Evolutionary conservation across 2,329 filamentous ascomycete species (phyloP), one percentile per base, ranked within the genome.

Genomic region (Periglandula ipomoeae): DNA sequence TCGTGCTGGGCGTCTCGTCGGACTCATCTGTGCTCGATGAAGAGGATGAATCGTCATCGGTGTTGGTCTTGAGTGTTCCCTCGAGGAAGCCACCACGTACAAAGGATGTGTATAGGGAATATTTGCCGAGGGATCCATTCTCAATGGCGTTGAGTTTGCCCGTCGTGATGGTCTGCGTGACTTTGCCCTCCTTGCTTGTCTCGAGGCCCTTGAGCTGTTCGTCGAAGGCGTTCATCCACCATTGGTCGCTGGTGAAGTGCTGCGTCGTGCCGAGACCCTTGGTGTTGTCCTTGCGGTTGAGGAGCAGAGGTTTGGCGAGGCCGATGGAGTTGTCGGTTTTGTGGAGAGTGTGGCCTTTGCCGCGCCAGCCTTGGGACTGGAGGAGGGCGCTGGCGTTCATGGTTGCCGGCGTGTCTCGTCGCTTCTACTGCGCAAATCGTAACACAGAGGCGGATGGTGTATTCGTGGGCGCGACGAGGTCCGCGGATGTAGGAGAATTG

Each of bases 141-240:
- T 76, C 74, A 49, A 83, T 72, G 54, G 74, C 73, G 57, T 81
- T 75, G 46, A 82, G 68, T 52, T 74, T 71, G 52, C 77, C 71
- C 50, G 73, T 70, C 27, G 68, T 70, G 53, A 79, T 64, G 51
- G 78, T 76, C 72, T 84, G 69, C 56, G 77, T 67, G 49, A 81
- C 70, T 56, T 72, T 69, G 47, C 80, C 74, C 55, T 78, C 67
- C 55, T 74, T 73, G 22, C 75, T 73, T 1, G 78, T 81, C 61
- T 87, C 85, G 47, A 95, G 75, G 4, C 84, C 86, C 65, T 93
- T 86, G 55, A 96, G 71, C 49, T 90, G 89, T 63, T 89, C 84
- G 67, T 97, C 91, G 57, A 95, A 96, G 10, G 93, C 93, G 50
- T 88, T 85, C 67, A 95, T 76, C 93, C 93, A 98, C 93, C 93